These are phyloP conservation scores for Musa schizocarpa DNA, from an alignment of 176 grass and related monocot genomes.

Conservation along the genomic window DNA sequence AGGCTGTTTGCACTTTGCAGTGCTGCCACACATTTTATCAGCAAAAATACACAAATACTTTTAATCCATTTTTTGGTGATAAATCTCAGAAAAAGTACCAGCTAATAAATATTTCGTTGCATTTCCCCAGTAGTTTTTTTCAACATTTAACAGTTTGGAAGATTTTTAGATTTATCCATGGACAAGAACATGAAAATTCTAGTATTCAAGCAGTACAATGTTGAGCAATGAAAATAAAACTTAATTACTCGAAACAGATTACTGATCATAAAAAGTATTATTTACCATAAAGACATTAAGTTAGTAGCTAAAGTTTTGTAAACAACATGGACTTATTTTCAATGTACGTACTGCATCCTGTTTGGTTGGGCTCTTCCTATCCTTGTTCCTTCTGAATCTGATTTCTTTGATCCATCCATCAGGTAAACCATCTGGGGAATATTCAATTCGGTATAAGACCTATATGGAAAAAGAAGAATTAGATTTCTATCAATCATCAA, in stretches of 20 bases:
- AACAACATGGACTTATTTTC: background rate
- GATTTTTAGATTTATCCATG: background rate
- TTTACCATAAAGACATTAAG: background rate
- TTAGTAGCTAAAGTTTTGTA: background rate
- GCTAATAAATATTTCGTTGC: background rate
- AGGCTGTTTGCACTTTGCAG: too few relatives aligned
- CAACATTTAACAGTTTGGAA: background rate
- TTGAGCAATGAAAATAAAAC: background rate
- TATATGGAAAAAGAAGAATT: background rate
- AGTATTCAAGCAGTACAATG: background rate
- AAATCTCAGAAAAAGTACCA: background rate
- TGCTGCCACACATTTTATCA: too few relatives aligned
- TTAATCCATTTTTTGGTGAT: background rate
- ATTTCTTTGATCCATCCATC: conserved; percentile 9
- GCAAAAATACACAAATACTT: too few relatives aligned
- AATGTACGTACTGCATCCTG: background rate
- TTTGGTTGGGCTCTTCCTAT: background rate
- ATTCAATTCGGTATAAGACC: conserved; percentile 1
- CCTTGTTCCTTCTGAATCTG: background rate
- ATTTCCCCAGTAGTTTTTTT: background rate
- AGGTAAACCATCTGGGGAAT: background rate
- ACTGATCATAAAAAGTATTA: background rate
- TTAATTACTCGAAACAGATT: background rate
- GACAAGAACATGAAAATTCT: background rate
- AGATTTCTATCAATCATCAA: background rate